Conservation (phyloP, 73 alveolate species). For the Paramecium pentaurelia region DNA sequence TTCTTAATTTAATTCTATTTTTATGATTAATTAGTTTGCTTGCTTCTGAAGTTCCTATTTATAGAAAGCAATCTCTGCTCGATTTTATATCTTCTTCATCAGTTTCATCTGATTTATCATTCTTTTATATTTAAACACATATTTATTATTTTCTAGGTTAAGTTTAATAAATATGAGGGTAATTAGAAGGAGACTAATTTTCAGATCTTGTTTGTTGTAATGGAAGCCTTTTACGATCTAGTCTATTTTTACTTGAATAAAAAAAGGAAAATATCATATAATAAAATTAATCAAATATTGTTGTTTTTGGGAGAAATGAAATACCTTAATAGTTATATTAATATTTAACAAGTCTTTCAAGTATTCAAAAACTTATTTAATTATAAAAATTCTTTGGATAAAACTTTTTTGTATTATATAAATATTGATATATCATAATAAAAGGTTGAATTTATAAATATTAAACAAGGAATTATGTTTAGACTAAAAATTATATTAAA, state of each 20-base stretch:
- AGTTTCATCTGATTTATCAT: neutral
- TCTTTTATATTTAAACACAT: neutral
- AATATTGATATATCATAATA: too few relatives aligned
- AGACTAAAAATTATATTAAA: too few relatives aligned
- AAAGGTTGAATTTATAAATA: neutral
- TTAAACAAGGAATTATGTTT: too few relatives aligned
- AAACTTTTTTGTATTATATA: too few relatives aligned
- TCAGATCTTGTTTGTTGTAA: neutral
- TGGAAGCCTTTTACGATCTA: neutral
- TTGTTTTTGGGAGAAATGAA: neutral
- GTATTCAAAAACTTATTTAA: neutral
- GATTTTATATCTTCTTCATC: neutral
- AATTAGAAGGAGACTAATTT: neutral
- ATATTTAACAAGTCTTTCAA: too few relatives aligned
- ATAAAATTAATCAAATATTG: neutral
- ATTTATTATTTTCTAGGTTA: neutral
- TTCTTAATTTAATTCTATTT: neutral
- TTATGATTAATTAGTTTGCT: neutral
- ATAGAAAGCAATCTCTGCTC: neutral
- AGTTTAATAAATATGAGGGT: neutral
- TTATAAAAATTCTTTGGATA: too few relatives aligned
- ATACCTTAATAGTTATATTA: neutral
- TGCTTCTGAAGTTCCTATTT: neutral
- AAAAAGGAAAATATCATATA: neutral
- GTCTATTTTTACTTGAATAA: neutral